Percentiles rank a stretch among this genome's conserved stretches.
Evolutionary conservation across 2,329 filamentous ascomycete genomes (phyloP).

Genomic region (Aspergillus spinulosporus): DNA sequence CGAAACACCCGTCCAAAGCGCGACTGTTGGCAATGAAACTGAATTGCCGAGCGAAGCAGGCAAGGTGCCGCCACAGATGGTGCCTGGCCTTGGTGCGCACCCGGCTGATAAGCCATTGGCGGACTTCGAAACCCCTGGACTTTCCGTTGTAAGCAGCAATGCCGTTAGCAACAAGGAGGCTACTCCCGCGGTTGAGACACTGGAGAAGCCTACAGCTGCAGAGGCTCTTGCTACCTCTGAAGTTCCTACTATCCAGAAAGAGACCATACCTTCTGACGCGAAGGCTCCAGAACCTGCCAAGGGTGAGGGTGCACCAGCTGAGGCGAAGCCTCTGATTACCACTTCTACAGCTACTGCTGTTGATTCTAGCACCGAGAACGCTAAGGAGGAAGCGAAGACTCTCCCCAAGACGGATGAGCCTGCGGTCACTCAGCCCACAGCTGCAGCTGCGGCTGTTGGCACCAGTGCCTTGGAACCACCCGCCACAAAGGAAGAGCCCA

Average conservation of each 20-base stretch:
- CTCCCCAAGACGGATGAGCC: slow-evolving; percentile 9
- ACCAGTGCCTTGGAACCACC: background rate
- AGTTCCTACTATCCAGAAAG: slow-evolving; percentile 18
- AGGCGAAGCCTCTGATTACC: slow-evolving; percentile 15
- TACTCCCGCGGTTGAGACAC: background rate
- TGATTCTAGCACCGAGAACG: slow-evolving; percentile 21
- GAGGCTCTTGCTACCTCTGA: slow-evolving; percentile 13
- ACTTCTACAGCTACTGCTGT: slow-evolving; percentile 6
- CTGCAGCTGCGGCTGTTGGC: background rate
- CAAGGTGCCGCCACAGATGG: slow-evolving; percentile 22
- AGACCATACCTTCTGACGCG: slow-evolving; percentile 14
- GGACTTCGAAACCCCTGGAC: slow-evolving; percentile 18
- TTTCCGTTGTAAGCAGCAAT: slow-evolving; percentile 4
- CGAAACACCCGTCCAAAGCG: slow-evolving; percentile 9
- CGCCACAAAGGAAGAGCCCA: slow-evolving; percentile 4
- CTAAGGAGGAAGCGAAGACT: slow-evolving; percentile 24
- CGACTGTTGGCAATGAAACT: slow-evolving; percentile 1
- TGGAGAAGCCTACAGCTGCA: slow-evolving; percentile 7
- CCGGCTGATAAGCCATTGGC: slow-evolving; percentile 17
- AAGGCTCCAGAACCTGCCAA: slow-evolving; percentile 16
- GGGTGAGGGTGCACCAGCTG: slow-evolving; percentile 13
- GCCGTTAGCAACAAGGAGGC: slow-evolving; percentile 13
- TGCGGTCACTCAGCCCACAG: slow-evolving; percentile 12
- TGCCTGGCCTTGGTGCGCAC: slow-evolving; percentile 24
- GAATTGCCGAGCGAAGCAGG: slow-evolving; percentile 9